A percentile compares a stretch with the other conserved stretches of the same genome.
These are phyloP conservation scores for Yamadazyma aaseri DNA, from an alignment of 1,139 yeast species.

Conservation along the genomic window DNA sequence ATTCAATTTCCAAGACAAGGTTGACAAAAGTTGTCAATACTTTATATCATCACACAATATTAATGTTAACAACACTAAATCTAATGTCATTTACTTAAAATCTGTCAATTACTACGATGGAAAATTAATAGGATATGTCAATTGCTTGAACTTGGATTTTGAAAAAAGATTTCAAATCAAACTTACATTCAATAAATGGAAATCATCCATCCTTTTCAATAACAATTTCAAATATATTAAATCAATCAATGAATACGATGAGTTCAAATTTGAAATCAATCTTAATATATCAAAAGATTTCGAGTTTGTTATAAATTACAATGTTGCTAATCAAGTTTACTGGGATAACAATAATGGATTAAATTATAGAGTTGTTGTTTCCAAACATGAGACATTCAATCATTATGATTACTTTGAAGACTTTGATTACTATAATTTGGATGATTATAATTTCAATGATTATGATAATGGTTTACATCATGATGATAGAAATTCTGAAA, in stretches of 20 bases:
- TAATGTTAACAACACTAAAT: slow-evolving; percentile 6
- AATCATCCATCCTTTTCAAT: slow-evolving; percentile 28
- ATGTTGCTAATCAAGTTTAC: slow-evolving; percentile 19
- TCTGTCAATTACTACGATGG: slow-evolving; percentile 16
- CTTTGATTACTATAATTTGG: slow-evolving; percentile 7
- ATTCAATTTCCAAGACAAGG: slow-evolving; percentile 5
- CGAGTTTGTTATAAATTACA: slow-evolving; percentile 26
- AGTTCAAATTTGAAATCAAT: slow-evolving; percentile 37
- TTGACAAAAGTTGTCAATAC: slow-evolving; percentile 7
- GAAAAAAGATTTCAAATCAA: slow-evolving; percentile 38
- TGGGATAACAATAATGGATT: slow-evolving; percentile 37
- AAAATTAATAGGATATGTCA: slow-evolving; percentile 29
- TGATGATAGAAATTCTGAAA: background rate
- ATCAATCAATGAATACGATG: slow-evolving; percentile 32
- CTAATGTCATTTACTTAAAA: slow-evolving; percentile 9
- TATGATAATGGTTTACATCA: background rate
- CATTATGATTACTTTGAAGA: slow-evolving; percentile 5
- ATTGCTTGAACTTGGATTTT: slow-evolving; percentile 38
- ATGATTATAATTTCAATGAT: slow-evolving; percentile 4
- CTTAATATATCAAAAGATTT: slow-evolving; percentile 23
- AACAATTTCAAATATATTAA: slow-evolving; percentile 24
- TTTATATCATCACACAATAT: slow-evolving; percentile 12
- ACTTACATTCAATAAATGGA: slow-evolving; percentile 40
- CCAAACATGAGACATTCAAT: slow-evolving; percentile 4
- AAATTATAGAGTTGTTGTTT: slow-evolving; percentile 29